These are phyloP conservation scores for Phragmites australis DNA, from an alignment of 176 grass and related monocot species.

Conservation along the genomic window DNA sequence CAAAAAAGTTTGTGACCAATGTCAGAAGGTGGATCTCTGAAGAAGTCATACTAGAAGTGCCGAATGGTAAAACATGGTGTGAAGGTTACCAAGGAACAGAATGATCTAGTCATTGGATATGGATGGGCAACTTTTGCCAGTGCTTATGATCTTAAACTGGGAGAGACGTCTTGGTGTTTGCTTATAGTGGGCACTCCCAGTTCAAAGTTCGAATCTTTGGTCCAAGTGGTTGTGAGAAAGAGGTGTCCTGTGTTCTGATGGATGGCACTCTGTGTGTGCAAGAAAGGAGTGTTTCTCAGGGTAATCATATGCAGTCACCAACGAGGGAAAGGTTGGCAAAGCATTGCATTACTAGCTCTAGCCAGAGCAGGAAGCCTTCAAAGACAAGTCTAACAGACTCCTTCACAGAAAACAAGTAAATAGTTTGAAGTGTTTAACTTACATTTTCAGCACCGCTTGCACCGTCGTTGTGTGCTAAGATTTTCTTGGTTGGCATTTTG, in stretches of 20 bases:
- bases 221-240: constrained; percentile 41
- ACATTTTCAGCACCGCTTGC: neutral
- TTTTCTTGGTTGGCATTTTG: constrained; percentile 21
- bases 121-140: constrained; percentile 48
- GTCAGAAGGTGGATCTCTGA: constrained; percentile 32
- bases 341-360: neutral
- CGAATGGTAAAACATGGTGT: constrained; percentile 24
- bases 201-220: constrained; percentile 56
- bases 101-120: constrained; percentile 31
- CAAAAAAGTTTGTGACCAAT: constrained; percentile 41
- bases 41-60: constrained; percentile 41
- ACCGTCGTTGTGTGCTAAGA: neutral
- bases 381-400: neutral
- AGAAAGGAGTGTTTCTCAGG: neutral
- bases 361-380: neutral
- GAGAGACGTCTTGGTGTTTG: constrained; percentile 39
- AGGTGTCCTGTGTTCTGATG: constrained; percentile 13
- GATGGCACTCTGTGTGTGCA: neutral
- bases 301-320: neutral
- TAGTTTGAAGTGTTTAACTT: neutral
- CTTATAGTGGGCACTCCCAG: constrained; percentile 20
- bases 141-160: constrained; percentile 21
- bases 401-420: constrained; percentile 23
- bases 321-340: neutral
- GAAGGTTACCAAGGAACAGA: constrained; percentile 6